These are phyloP conservation scores for Eragrostis nindensis DNA, from an alignment of 176 grass and related monocot species.

Conservation along the genomic window DNA sequence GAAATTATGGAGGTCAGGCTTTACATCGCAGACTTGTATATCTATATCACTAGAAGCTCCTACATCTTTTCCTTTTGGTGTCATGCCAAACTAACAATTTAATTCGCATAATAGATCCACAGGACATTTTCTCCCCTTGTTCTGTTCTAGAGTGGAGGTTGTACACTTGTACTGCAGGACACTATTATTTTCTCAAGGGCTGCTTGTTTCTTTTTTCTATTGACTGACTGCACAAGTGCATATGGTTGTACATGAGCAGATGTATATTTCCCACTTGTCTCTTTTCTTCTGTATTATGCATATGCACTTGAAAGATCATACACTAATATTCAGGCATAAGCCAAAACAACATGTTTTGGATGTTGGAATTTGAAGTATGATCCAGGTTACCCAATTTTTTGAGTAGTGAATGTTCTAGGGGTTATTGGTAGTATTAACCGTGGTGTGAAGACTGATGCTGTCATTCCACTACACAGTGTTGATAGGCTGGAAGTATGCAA, in stretches of 20 bases:
- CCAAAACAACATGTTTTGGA: constrained; percentile 17
- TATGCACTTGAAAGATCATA: constrained; percentile 31
- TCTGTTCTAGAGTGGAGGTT: neutral
- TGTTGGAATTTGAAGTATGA: neutral
- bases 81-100: constrained; percentile 13
- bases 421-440: constrained; percentile 24
- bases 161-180: neutral
- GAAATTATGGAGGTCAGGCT: constrained; percentile 24
- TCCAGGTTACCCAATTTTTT: neutral
- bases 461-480: constrained; percentile 18
- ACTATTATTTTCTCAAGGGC: neutral
- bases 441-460: constrained; percentile 6
- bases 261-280: neutral
- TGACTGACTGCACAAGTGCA: neutral
- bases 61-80: neutral
- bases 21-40: constrained; percentile 21
- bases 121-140: neutral
- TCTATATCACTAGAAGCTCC: constrained; percentile 17
- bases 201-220: neutral
- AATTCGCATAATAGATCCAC: neutral
- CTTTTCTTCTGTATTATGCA: constrained; percentile 8
- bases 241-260: constrained; percentile 17
- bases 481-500: constrained; percentile 30
- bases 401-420: constrained; percentile 3
- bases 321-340: constrained; percentile 10